Evolutionary conservation across 2,329 filamentous ascomycete species (phyloP).

Genomic region (Colletotrichum sp.): DNA sequence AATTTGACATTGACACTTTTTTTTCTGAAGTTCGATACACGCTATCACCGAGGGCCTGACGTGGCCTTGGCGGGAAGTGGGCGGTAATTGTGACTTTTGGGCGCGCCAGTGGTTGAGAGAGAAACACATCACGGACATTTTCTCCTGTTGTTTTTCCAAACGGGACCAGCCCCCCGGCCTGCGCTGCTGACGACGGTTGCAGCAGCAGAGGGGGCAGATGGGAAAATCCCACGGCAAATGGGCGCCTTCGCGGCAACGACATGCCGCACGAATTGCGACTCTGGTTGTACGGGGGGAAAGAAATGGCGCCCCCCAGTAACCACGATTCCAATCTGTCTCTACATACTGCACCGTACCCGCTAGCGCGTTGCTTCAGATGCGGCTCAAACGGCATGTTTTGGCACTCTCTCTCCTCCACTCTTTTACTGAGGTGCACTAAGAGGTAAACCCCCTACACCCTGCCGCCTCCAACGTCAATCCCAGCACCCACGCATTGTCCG

Average conservation of each 20-base stretch:
- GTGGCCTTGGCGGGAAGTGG: slow-evolving; percentile 7
- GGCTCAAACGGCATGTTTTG: slow-evolving; percentile 19
- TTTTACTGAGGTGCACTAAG: background rate
- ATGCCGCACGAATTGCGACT: background rate
- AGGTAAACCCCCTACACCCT: background rate
- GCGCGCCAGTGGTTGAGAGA: background rate
- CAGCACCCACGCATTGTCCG: slow-evolving; percentile 15
- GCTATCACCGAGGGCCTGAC: background rate
- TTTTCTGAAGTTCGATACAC: background rate
- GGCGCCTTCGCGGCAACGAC: background rate
- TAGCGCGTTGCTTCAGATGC: slow-evolving; percentile 9
- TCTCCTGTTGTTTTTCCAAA: background rate
- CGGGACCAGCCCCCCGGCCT: background rate
- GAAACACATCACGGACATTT: slow-evolving; percentile 7
- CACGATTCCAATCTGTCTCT: background rate
- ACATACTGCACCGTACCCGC: background rate
- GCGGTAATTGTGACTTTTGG: background rate
- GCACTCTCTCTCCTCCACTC: background rate
- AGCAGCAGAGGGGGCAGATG: background rate
- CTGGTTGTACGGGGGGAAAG: background rate
- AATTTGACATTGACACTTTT: background rate
- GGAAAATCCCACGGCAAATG: background rate
- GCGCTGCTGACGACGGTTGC: background rate
- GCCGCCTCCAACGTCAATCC: slow-evolving; percentile 12
- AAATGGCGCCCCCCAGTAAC: background rate